Evolutionary conservation across 441 rosid genomes (phyloP).

Genomic region (Corymbia calophylla): DNA sequence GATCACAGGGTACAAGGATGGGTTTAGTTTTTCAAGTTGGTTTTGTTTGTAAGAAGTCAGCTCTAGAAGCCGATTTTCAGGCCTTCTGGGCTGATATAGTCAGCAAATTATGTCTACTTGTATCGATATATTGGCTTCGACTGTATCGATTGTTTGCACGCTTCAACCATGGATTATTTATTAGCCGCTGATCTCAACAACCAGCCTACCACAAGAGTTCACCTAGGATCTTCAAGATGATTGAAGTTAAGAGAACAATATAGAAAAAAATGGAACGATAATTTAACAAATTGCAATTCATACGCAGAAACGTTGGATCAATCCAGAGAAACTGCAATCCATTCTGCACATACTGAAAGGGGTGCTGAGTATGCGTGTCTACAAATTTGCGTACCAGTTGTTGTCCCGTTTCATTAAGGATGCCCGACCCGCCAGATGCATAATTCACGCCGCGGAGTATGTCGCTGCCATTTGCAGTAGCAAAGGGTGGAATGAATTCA

Average conservation of each 20-base stretch:
- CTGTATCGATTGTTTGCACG: background rate
- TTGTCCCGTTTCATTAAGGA: conserved; percentile 14
- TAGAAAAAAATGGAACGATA: background rate
- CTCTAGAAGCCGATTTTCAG: background rate
- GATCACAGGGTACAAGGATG: background rate
- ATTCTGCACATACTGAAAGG: background rate
- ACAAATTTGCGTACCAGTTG: background rate
- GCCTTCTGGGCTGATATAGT: background rate
- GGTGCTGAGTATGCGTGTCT: background rate
- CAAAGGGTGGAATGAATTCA: conserved; percentile 13
- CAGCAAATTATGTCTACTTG: background rate
- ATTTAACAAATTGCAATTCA: background rate
- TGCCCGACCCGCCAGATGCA: conserved; percentile 3
- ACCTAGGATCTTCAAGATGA: background rate
- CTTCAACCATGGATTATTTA: background rate
- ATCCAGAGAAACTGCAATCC: background rate
- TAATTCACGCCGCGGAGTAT: conserved; percentile 23
- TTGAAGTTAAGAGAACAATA: background rate
- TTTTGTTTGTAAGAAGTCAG: background rate
- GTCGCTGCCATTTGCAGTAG: background rate
- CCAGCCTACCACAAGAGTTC: background rate
- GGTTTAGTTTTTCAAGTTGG: background rate
- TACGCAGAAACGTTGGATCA: background rate
- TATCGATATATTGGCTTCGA: background rate
- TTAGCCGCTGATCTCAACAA: background rate